Evolutionary conservation across 768 basidiomycete species (phyloP), one percentile per base, ranked within the genome.

Genomic region (Porphyrellus cyaneotinctus): DNA sequence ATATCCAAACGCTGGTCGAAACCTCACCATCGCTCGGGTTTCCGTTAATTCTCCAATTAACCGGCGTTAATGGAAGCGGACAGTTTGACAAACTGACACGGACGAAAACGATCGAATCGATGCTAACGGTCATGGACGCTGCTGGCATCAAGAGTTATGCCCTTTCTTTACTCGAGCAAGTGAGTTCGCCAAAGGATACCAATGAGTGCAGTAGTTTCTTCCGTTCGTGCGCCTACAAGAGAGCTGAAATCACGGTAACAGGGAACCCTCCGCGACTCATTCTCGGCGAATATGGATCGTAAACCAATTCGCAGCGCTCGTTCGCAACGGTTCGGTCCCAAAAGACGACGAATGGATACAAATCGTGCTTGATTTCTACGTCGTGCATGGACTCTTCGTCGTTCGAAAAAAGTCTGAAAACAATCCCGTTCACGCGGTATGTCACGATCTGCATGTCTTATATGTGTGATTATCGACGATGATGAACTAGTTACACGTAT

Each of bases 11-110:
- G 3, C 81, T 88, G 37, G 87, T 91, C 20, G 79, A 87, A 62
- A 73, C 78, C 44, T 84, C 91, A 63, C 89, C 93, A 1, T 79
- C 82, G 13, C 77, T 88, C 36, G 94, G 91, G 4, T 91, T 95
- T 62, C 80, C 91, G 8, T 73, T 97, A 36, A 84, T 99, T 61
- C 72, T 91, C 31, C 87, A 91, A 63, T 73, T 98, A 23, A 89
- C 91, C 1, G 91, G 90, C 18, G 78, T 82, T 44, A 76, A 95
- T 65, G 93, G 93, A 11, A 85, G 79, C 61, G 81, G 84, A 52
- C 88, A 92, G 67, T 99, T 98, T 61, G 95, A 99, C 71, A 87
- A 81, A 68, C 69, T 95, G 52, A 95, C 95, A 12, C 88, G 84
- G 68, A 95, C 95, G 10, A 97, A 94, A 71, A 95, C 91, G 0